Percentiles rank a stretch among this genome's conserved stretches.
Conservation (phyloP, 2,329 filamentous ascomycete genomes). For the Piedraia hortae region DNA sequence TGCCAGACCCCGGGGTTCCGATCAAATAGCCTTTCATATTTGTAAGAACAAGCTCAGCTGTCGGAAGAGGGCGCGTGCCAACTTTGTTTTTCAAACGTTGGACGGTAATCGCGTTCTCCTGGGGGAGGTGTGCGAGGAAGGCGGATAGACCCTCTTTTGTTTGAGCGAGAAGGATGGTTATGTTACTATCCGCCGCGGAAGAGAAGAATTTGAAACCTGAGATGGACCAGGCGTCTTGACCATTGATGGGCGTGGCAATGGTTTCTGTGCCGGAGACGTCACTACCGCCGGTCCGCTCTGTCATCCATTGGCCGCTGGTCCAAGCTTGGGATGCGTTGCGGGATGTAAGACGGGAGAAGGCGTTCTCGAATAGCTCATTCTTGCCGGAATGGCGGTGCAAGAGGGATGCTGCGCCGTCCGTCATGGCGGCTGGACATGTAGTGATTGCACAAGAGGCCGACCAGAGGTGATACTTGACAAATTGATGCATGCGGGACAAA, state of each 20-base stretch:
- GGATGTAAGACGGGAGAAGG: slow-evolving; percentile 1
- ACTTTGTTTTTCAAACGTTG: slow-evolving; percentile 46
- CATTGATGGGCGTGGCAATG: slow-evolving; percentile 6
- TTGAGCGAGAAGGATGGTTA: slow-evolving; percentile 35
- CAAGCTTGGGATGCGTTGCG: slow-evolving; percentile 19
- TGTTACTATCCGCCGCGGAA: slow-evolving; percentile 35
- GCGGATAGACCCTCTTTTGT: slow-evolving; percentile 18
- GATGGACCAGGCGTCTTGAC: slow-evolving; percentile 13
- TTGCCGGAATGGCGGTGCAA: neutral
- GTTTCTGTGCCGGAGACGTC: slow-evolving; percentile 44
- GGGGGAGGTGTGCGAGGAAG: slow-evolving; percentile 33
- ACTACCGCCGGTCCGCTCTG: slow-evolving; percentile 38
- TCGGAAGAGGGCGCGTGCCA: slow-evolving; percentile 41
- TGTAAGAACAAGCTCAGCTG: slow-evolving; percentile 37
- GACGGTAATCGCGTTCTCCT: slow-evolving; percentile 36
- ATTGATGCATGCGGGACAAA: neutral
- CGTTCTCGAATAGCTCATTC: neutral
- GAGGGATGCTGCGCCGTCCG: slow-evolving; percentile 1
- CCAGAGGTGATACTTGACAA: slow-evolving; percentile 1
- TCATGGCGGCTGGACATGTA: slow-evolving; percentile 1
- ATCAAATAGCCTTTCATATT: slow-evolving; percentile 24
- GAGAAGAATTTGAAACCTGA: slow-evolving; percentile 49
- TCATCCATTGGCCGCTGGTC: slow-evolving; percentile 61
- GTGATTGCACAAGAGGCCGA: slow-evolving; percentile 1
- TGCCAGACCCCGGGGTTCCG: slow-evolving; percentile 36